These are phyloP conservation scores for Forsythia viridissima DNA, from an alignment of 257 asterid species.

Conservation along the genomic window DNA sequence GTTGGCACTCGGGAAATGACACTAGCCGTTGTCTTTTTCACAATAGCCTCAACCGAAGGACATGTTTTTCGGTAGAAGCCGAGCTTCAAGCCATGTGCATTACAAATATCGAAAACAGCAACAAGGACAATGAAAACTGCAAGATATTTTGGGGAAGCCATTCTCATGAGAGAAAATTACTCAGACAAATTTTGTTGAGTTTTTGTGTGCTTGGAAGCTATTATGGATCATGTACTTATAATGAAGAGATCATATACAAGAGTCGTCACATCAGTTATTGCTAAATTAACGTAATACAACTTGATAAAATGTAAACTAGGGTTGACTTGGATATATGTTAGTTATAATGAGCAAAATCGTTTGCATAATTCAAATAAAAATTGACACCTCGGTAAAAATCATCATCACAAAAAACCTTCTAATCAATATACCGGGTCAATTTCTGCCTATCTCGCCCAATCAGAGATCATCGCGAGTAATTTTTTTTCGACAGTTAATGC, in stretches of 20 bases:
- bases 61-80: slow-evolving; percentile 45
- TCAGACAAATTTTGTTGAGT: slow-evolving; percentile 3
- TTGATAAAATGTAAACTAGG: slow-evolving; percentile 2
- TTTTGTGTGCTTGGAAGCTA: not conserved
- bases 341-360: too few species aligned
- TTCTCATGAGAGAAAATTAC: not conserved
- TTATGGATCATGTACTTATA: slow-evolving; percentile 1
- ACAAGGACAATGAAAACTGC: slow-evolving; percentile 23
- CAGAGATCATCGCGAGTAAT: too few species aligned
- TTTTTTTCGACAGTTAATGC: too few species aligned
- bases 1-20: slow-evolving; percentile 41
- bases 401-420: too few species aligned
- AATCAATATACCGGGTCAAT: too few species aligned
- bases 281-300: not conserved
- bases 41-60: slow-evolving; percentile 46
- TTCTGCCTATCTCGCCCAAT: too few species aligned
- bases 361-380: too few species aligned
- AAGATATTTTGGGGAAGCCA: slow-evolving; percentile 40
- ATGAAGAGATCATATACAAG: not conserved
- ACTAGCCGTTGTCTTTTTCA: slow-evolving; percentile 40
- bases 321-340: slow-evolving; percentile 20
- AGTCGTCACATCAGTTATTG: slow-evolving; percentile 18
- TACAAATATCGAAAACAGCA: slow-evolving; percentile 26
- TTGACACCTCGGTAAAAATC: too few species aligned
- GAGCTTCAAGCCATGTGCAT: slow-evolving; percentile 37